Percentiles rank a stretch among this genome's conserved stretches.
Conservation (phyloP, 148 eudicot species). For the Agrostemma githago region DNA sequence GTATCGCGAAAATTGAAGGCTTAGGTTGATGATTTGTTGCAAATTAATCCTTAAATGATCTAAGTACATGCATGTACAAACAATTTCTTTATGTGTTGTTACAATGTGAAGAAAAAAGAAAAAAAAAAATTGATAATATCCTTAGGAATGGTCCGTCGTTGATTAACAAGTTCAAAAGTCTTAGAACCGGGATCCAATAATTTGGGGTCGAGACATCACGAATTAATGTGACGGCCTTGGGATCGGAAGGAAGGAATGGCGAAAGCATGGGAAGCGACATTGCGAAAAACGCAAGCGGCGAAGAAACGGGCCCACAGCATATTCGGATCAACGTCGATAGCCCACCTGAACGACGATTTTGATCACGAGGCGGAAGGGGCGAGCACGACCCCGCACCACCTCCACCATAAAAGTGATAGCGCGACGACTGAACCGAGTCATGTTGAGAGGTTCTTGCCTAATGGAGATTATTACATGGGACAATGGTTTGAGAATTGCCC, state of each 20-base stretch:
- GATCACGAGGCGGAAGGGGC: constrained; percentile 20
- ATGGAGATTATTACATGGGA: constrained; percentile 86
- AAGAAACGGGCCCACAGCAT: constrained; percentile 86
- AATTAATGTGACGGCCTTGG: constrained; percentile 9
- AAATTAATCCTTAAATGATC: too few relatives aligned
- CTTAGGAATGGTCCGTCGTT: constrained; percentile 21
- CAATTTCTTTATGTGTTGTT: neutral
- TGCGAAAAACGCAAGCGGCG: constrained; percentile 87
- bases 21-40: too few relatives aligned
- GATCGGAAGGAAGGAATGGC: constrained; percentile 39
- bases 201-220: too few relatives aligned
- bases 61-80: constrained; percentile 9
- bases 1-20: neutral
- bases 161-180: too few relatives aligned
- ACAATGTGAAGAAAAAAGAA: too few relatives aligned
- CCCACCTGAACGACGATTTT: constrained; percentile 42
- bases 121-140: neutral
- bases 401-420: constrained; percentile 9
- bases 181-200: too few relatives aligned
- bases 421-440: constrained; percentile 11
- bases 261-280: constrained; percentile 95
- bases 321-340: constrained; percentile 66
- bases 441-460: constrained; percentile 65
- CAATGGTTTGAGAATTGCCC: constrained; percentile 82
- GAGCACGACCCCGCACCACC: neutral